Base-by-base conservation (phyloP, 495 filamentous ascomycete genomes). In the Glonium stellatum region DNA sequence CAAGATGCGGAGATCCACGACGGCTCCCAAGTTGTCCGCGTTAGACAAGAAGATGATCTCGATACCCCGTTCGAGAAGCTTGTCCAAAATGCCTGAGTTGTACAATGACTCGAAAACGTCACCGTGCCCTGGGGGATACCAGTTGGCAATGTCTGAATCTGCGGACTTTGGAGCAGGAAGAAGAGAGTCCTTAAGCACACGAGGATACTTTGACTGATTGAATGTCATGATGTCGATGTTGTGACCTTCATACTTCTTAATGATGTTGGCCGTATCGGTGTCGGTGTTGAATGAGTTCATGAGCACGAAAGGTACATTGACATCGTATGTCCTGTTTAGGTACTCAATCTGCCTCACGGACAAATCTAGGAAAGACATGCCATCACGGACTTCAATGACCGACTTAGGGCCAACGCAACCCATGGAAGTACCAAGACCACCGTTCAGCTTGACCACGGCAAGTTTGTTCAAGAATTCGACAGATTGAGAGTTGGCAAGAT, bases 251-350 rank as follows among this genome's bases (percentile, higher is more conserved):
- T 99, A 99, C 80, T 99, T 99, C 86, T 97, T 97, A 79, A 99
- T 99, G 78, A 99, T 99, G 73, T 89, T 93, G 65, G 89, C 87
- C 60, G 93, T 99, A 73, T 99, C 93, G 69, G 92, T 85, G 75
- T 97, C 90, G 71, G 93, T 99, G 82, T 99, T 99, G 87, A 99
- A 99, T 57, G 93, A 97, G 84, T 99, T 99, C 93, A 99, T 99
- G 71, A 99, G 84, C 64, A 99, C 87, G 78, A 99, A 97, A 44
- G 93, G 93, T 21, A 99, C 93, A 73, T 96, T 96, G 75, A 95
- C 89, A 67, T 87, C 84, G 79, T 96, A 97, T 47, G 88, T 97
- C 71, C 91, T 88, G 85, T 99, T 99, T 61, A 99, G 86, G 81
- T 92, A 95, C 80, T 99, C 93, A 71, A 99, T 92, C 81, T 99